Base-by-base conservation (phyloP, 495 filamentous ascomycete genomes). In the Neurospora sublineolata region DNA sequence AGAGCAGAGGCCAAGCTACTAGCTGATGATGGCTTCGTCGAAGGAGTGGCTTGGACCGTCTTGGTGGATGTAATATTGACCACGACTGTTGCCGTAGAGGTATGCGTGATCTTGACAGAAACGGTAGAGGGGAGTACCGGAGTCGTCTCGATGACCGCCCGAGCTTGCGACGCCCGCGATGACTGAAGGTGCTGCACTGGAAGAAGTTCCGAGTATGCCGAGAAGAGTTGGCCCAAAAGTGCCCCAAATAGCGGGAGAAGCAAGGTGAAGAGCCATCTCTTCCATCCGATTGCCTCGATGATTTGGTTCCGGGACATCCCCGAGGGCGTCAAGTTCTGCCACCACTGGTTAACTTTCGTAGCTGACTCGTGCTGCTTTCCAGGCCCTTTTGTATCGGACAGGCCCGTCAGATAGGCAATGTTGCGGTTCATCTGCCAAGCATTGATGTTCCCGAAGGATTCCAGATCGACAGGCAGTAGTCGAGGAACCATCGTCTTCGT, bases 401-500 rank as follows among this genome's bases (percentile, higher is more conserved):
- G 75, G 10, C 84, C 85, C 36, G 88, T 89, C 68, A 94, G 80
- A 46, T 87, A 90, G 69, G 90, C 90, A 68, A 94, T 78, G 75
- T 93, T 92, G 70, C 89, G 83, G 76, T 93, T 93, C 77, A 94
- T 86, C 75, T 94, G 91, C 37, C 87, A 80, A 30, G 90, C 86
- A 71, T 91, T 88, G 75, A 94, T 90, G 67, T 88, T 89, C 73
- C 89, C 82, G 72, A 94, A 93, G 0, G 89, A 92, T 68, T 84
- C 81, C n/a, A 92, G 76, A 74, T 94, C 91, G 74, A 93, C 89
- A 16, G 91, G 91, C 27, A 90, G 83, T 16, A 90, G 86, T 72
- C 83, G 83, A 38, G 89, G 78, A 69, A 89, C 80, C 37, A 83
- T 79, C 3, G 82, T 84, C 72, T 85, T 84, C 37, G 83, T 80